Percentiles rank a stretch among this genome's conserved stretches.
phyloP scores from a whole-genome alignment of 2,329 filamentous ascomycete species.

The Magnaporthiopsis poae region DNA sequence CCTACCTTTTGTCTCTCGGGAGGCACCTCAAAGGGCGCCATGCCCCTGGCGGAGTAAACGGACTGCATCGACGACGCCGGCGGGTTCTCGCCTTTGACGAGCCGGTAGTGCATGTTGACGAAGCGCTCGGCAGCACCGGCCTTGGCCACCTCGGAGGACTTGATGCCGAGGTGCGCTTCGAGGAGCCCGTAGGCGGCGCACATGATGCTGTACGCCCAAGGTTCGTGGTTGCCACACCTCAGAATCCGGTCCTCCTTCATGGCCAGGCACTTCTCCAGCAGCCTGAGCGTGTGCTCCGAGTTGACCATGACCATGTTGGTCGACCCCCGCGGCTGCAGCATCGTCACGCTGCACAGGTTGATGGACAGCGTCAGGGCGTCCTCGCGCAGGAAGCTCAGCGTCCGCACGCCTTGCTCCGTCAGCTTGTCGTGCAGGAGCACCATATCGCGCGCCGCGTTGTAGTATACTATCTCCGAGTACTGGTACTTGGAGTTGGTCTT shows the following conservation, averaged over 20 bases:
- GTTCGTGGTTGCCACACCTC: constrained; percentile 54
- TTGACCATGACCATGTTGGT: constrained; percentile 55
- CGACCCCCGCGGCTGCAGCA: constrained; percentile 48
- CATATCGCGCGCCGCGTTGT: constrained; percentile 52
- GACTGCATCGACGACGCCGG: constrained; percentile 9
- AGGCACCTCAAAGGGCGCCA: constrained; percentile 12
- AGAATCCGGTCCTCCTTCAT: constrained; percentile 54
- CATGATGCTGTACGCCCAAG: constrained; percentile 56
- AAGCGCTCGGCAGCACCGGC: constrained; percentile 50
- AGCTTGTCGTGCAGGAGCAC: constrained; percentile 53
- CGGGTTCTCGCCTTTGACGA: constrained; percentile 19
- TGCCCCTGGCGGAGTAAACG: constrained; percentile 1
- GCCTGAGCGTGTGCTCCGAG: constrained; percentile 47
- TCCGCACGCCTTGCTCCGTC: constrained; percentile 47
- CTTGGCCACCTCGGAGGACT: constrained; percentile 47
- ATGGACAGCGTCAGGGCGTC: constrained; percentile 50
- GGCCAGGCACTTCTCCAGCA: constrained; percentile 51
- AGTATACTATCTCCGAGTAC: constrained; percentile 54
- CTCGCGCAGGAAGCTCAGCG: constrained; percentile 50
- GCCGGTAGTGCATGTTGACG: constrained; percentile 47
- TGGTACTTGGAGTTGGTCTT: constrained; percentile 52
- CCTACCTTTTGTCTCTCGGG: constrained; percentile 16
- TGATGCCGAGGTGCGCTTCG: constrained; percentile 49
- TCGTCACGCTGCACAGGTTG: constrained; percentile 51
- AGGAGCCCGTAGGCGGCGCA: constrained; percentile 49